Percentiles rank a stretch among this genome's conserved stretches.
These are phyloP conservation scores for Colletotrichum higginsianum DNA, from an alignment of 2,329 filamentous ascomycete species.

Conservation along the genomic window DNA sequence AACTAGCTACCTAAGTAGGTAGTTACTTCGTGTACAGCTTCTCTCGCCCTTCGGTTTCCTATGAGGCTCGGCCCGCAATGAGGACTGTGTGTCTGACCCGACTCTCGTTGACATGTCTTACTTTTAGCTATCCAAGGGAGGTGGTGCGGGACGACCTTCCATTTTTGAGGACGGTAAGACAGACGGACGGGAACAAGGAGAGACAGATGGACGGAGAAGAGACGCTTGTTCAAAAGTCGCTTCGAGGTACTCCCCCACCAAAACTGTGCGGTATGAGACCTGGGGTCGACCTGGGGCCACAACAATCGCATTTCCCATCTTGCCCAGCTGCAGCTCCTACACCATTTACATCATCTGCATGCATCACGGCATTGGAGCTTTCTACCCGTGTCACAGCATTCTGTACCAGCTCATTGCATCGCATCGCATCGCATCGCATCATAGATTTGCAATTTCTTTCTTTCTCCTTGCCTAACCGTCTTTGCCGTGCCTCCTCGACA, in stretches of 20 bases:
- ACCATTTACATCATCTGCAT: too few relatives aligned
- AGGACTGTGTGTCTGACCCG: constrained; percentile 17
- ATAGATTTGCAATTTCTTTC: constrained; percentile 42
- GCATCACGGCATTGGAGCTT: too few relatives aligned
- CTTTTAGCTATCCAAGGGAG: not conserved
- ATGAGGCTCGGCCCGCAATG: constrained; percentile 34
- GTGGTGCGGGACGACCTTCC: not conserved
- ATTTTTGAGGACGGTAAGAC: not conserved
- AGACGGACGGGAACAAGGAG: not conserved
- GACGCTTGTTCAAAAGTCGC: too few relatives aligned
- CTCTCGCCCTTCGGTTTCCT: not conserved
- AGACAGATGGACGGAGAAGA: too few relatives aligned
- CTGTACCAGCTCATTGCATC: constrained; percentile 17
- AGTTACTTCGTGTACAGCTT: not conserved
- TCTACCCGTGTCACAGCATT: not conserved
- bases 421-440: constrained; percentile 22
- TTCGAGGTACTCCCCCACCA: not conserved
- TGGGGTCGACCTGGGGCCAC: not conserved
- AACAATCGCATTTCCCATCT: not conserved
- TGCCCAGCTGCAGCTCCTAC: not conserved
- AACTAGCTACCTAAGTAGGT: too few relatives aligned
- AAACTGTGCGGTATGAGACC: not conserved
- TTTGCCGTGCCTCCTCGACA: not conserved
- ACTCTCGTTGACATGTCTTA: not conserved
- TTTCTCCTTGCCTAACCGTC: constrained; percentile 30